phyloP scores from a whole-genome alignment of 352 stramenopile genomes.

The Pythium vanterpoolii region DNA sequence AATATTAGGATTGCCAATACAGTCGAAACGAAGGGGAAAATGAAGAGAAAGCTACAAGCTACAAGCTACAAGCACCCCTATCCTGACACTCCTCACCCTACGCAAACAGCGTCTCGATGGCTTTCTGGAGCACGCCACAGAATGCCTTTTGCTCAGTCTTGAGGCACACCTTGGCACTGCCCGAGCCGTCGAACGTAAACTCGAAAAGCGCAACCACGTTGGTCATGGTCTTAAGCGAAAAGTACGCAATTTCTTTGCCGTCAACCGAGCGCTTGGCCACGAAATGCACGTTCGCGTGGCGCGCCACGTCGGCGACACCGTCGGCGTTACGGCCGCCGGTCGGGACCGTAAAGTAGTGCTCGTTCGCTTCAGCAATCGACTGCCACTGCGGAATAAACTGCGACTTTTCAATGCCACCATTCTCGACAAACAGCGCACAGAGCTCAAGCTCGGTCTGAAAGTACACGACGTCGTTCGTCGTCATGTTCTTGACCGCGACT shows the following conservation, averaged over 20 bases:
- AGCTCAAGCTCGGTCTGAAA: slow-evolving; percentile 93
- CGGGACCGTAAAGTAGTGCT: slow-evolving; percentile 90
- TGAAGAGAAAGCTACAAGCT: slow-evolving; percentile 7
- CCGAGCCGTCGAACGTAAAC: slow-evolving; percentile 94
- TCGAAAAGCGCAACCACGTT: slow-evolving; percentile 92
- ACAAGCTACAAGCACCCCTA: too few species aligned
- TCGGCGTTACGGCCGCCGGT: slow-evolving; percentile 72
- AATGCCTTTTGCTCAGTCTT: slow-evolving; percentile 94
- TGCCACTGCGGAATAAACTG: slow-evolving; percentile 96
- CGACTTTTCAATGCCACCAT: slow-evolving; percentile 87
- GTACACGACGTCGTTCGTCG: slow-evolving; percentile 92
- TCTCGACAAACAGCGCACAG: slow-evolving; percentile 84
- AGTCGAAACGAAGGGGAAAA: not conserved
- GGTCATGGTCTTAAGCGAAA: slow-evolving; percentile 92
- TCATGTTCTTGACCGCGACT: slow-evolving; percentile 97
- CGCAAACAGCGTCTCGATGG: slow-evolving; percentile 74
- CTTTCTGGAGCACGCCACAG: slow-evolving; percentile 83
- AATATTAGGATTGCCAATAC: slow-evolving; percentile 20
- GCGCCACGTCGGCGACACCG: slow-evolving; percentile 83
- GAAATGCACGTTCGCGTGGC: slow-evolving; percentile 92
- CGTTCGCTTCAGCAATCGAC: slow-evolving; percentile 93
- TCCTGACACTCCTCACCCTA: too few species aligned
- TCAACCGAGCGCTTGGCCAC: slow-evolving; percentile 93
- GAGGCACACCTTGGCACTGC: slow-evolving; percentile 91
- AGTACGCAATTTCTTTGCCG: slow-evolving; percentile 95